phyloP scores from a whole-genome alignment of 106 monocot species.

The Cymbidium sinense region DNA sequence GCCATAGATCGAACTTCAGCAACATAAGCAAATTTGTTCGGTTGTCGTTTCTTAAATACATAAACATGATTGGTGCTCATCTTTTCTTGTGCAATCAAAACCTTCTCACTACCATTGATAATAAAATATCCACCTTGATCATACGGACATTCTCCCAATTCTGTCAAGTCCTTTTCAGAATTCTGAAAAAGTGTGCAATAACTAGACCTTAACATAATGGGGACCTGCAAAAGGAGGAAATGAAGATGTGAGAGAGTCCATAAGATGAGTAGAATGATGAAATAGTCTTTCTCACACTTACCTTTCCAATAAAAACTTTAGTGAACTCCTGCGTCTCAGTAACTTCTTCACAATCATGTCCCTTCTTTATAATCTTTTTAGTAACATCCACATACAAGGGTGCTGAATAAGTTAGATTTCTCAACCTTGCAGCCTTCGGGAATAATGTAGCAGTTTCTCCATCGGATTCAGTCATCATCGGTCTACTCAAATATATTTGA shows the following conservation, averaged over 20 bases:
- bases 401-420: conserved; percentile 90
- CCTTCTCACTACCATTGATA: conserved; percentile 97
- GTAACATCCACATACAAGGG: conserved; percentile 92
- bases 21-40: conserved; percentile 94
- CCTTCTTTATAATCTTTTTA: conserved; percentile 84
- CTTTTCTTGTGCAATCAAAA: conserved; percentile 95
- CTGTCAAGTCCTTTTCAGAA: conserved; percentile 89
- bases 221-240: conserved; percentile 42
- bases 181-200: conserved; percentile 93
- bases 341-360: conserved; percentile 91
- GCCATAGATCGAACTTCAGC: conserved; percentile 97
- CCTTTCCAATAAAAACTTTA: conserved; percentile 97
- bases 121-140: conserved; percentile 97
- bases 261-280: not conserved
- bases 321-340: conserved; percentile 86
- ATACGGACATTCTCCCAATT: conserved; percentile 94
- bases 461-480: conserved; percentile 97
- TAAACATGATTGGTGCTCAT: conserved; percentile 99
- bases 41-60: conserved; percentile 98
- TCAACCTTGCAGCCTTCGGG: conserved; percentile 84
- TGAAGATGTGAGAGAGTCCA: not conserved
- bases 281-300: conserved; percentile 8
- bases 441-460: conserved; percentile 92
- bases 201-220: conserved; percentile 89
- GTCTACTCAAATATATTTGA: conserved; percentile 90